Evolutionary conservation across 257 asterid species (phyloP).

Genomic region (Nicotiana undulata): DNA sequence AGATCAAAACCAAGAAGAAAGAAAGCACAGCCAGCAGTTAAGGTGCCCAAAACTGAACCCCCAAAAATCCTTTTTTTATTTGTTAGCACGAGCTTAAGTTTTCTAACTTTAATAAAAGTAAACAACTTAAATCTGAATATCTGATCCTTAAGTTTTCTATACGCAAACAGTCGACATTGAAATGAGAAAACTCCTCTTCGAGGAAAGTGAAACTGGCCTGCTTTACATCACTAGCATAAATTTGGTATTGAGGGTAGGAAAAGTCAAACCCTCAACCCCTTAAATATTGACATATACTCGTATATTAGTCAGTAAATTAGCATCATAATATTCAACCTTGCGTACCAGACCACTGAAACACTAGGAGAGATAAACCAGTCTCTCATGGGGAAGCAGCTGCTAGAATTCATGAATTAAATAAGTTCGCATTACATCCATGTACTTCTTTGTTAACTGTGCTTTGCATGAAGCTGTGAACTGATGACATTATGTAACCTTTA

Average conservation of each 20-base stretch:
- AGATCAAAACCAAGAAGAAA: not conserved
- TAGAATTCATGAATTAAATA: not conserved
- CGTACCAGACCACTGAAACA: not conserved
- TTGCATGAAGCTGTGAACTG: not conserved
- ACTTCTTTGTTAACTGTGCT: not conserved
- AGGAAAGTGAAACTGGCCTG: not conserved
- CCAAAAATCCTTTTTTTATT: not conserved
- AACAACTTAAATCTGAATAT: too few relatives aligned
- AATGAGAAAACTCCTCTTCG: not conserved
- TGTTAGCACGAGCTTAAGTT: not conserved
- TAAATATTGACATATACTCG: not conserved
- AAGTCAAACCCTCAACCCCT: not conserved
- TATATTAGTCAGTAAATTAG: not conserved
- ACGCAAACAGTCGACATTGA: not conserved
- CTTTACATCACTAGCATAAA: not conserved
- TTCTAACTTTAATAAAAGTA: not conserved
- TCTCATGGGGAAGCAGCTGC: not conserved
- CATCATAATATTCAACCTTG: not conserved
- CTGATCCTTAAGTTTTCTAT: too few relatives aligned
- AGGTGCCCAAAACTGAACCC: not conserved
- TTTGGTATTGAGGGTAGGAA: not conserved
- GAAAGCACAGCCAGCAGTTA: not conserved
- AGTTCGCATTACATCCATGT: not conserved
- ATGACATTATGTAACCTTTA: not conserved
- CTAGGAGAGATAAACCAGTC: not conserved